Base-by-base conservation (phyloP, 371 early-diverging fungal species). In the Gilbertella persicaria region DNA sequence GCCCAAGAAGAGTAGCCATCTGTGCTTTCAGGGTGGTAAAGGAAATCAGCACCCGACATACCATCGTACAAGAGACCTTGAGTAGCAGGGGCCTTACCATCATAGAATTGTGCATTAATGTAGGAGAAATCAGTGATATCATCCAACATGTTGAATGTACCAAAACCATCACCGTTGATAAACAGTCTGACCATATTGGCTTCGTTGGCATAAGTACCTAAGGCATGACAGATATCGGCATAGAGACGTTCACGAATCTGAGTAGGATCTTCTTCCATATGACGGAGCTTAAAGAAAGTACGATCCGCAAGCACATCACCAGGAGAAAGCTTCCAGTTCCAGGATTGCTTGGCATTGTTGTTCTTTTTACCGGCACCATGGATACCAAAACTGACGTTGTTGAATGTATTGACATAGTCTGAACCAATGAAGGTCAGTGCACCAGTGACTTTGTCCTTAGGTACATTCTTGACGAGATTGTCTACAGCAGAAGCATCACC, bases 171-270 rank as follows among this genome's bases (percentile, higher is more conserved):
- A 14, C 66, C 66, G 58, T 82, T 78, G 63, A 82, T 72, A 62
- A 69, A 82, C 29, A 82, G 45, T 36, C 82, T 67, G 55, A 75
- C 57, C 73, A 75, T 73, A 56, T 67, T 79, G 49, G 82, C 82
- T 45, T 71, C 71, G 46, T 78, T 78, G 46, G 54, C 73, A 60
- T 68, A 66, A 19, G 71, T 66, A 42, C 79, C 79, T 53, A 82
- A 46, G 35, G 82, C 79, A 45, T 69, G 70, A 13, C 70, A 43
- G 38, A 75, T 55, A 58, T 82, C 82, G 45, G 79, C 66, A 28
- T 78, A 82, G 14, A 79, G 63, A 64, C 79, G 78, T 46, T 82
- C 82, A 57, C 82, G 82, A 28, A 82, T 72, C 57, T 82, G 82
- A 24, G 82, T 82, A 35, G 82, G 82, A 36, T 82, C 82, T 62